A percentile compares a stretch with the other conserved stretches of the same genome.
Evolutionary conservation across 257 asterid genomes (phyloP).

Genomic region (Buddleja alternifolia): DNA sequence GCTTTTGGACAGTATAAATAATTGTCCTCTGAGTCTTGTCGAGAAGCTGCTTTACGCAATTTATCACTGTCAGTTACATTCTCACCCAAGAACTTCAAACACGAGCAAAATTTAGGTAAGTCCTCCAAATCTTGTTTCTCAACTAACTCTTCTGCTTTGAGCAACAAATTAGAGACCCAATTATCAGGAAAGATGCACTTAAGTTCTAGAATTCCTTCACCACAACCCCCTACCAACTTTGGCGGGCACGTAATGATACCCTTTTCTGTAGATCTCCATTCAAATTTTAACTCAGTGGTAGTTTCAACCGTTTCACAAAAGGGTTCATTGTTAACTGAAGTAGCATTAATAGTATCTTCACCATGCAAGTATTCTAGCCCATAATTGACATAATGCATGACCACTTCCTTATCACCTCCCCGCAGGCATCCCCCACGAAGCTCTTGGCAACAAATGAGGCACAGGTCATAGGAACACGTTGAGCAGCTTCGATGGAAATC

Average conservation of each 20-base stretch:
- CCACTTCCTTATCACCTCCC: conserved; percentile 45
- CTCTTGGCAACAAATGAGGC: conserved; percentile 72
- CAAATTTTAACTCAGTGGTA: conserved; percentile 8
- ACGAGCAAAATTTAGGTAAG: conserved; percentile 39
- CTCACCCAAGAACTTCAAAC: conserved; percentile 29
- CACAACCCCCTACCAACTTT: no score
- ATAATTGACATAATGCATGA: conserved; percentile 35
- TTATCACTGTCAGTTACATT: conserved; percentile 11
- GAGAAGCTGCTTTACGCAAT: conserved; percentile 50
- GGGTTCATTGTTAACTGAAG: conserved; percentile 4
- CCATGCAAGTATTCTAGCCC: conserved; percentile 64
- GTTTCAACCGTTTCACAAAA: neutral
- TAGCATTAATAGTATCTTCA: neutral
- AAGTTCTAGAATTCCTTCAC: conserved; percentile 42
- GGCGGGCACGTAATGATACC: conserved; percentile 59
- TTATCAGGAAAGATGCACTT: conserved; percentile 33
- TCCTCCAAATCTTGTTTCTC: conserved; percentile 22
- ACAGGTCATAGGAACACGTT: conserved; percentile 60
- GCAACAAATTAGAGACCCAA: conserved; percentile 44
- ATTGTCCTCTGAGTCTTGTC: conserved; percentile 53
- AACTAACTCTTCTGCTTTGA: conserved; percentile 42
- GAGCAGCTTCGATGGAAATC: conserved; percentile 67
- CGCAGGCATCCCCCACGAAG: conserved; percentile 48
- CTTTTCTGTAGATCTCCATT: conserved; percentile 46
- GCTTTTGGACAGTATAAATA: conserved; percentile 59